A percentile compares a stretch with the other conserved stretches of the same genome.
phyloP scores from a whole-genome alignment of 129 eudicot species.

The Flaveria robusta region DNA sequence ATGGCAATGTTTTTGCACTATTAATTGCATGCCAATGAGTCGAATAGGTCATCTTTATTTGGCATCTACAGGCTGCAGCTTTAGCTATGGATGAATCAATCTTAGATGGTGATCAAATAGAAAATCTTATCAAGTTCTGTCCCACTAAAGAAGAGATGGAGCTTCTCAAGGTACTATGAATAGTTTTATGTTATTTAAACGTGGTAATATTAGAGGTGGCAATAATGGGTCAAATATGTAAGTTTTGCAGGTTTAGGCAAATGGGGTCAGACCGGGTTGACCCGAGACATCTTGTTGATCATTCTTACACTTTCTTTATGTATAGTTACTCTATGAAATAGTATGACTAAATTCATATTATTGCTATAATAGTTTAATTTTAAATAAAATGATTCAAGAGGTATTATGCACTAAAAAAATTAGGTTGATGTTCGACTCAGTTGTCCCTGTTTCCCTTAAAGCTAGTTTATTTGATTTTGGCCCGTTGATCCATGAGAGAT shows the following conservation, averaged over 20 bases:
- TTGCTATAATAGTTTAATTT: neutral
- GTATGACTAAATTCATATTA: neutral
- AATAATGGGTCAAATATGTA: neutral
- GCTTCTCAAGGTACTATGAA: slow-evolving; percentile 67
- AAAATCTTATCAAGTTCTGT: slow-evolving; percentile 82
- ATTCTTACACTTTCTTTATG: neutral
- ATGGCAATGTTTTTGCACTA: neutral
- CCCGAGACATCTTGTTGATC: neutral
- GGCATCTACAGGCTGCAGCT: slow-evolving; percentile 69
- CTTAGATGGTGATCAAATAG: slow-evolving; percentile 86
- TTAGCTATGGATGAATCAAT: slow-evolving; percentile 83
- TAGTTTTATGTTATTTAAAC: neutral
- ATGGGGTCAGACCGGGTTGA: neutral
- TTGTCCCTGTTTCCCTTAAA: neutral
- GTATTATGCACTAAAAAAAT: neutral
- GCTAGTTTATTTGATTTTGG: neutral
- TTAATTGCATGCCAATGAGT: slow-evolving; percentile 4
- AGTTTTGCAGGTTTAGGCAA: neutral
- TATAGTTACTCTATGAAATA: neutral
- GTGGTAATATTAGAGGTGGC: neutral
- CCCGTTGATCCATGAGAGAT: neutral
- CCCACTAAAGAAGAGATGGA: slow-evolving; percentile 93
- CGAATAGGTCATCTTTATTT: slow-evolving; percentile 18
- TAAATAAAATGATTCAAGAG: neutral
- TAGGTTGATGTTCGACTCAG: neutral